Evolutionary conservation across 768 basidiomycete species (phyloP), one percentile per base, ranked within the genome.

Genomic region (Chalciporus sphaerocephalus): DNA sequence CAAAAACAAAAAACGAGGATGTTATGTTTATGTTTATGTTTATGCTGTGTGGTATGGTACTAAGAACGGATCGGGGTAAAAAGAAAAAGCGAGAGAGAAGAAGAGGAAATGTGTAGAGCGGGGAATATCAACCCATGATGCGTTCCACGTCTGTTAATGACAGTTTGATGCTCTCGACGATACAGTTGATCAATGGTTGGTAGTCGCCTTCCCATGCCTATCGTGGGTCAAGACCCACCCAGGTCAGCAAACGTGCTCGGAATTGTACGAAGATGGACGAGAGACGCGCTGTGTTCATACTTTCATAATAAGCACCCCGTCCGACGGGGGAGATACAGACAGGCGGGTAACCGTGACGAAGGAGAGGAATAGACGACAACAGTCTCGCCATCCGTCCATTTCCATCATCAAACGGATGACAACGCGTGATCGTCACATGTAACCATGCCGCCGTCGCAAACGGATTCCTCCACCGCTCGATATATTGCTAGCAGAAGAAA

Each of bases 401-500:
- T 37, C 67, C 66, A 16, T 67, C 65, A 35, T 67, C 66, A 24
- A 67, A 67, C 0, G 66, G 66, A 25, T 69, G 66, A 39, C 65
- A 69, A 2, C 65, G 56, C 15, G 61, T 66, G 37, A 67, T 56
- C 2, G 66, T 62, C 6, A 67, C 56, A 20, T 67, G 66, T 10
- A 67, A 44, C 66, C 66, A 67, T 7, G 66, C 63, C 10, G 67
- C 64, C 2, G 67, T 65, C 12, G 67, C 66, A 38, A 67, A 69
- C 9, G 66, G 66, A 43, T 69, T 67, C 15, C 67, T 57, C 67
- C 66, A 69, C 30, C 61, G 57, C 4, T 62, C 64, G 36, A 67
- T 63, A 44, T 66, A 69, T 67, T 69, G 67, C 65, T 69, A 28
- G n/a, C n/a, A n/a, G n/a, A n/a, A n/a, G n/a, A n/a, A n/a, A n/a